Evolutionary conservation across 2,329 filamentous ascomycete species (phyloP).

Genomic region (Xylariaceae sp.): DNA sequence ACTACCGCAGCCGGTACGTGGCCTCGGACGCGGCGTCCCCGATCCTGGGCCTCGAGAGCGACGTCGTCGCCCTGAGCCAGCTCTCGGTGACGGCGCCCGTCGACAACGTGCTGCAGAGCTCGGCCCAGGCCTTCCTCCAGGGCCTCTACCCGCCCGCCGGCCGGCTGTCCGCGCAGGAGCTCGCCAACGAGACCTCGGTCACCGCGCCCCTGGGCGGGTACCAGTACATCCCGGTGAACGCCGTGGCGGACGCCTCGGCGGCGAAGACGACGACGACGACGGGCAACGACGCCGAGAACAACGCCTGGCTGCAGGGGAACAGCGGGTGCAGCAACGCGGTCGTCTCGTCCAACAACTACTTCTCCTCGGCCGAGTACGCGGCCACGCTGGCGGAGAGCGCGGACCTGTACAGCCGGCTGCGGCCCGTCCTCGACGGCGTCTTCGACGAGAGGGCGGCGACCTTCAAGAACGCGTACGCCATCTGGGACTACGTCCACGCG

Average conservation of each 20-base stretch:
- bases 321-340: conserved; percentile 52
- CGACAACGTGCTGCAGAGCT: conserved; percentile 74
- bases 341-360: conserved; percentile 50
- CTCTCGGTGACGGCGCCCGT: conserved; percentile 65
- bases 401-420: conserved; percentile 52
- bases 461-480: conserved; percentile 58
- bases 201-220: conserved; percentile 70
- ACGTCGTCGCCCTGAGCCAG: conserved; percentile 64
- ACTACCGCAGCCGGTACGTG: conserved; percentile 75
- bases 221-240: conserved; percentile 72
- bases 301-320: conserved; percentile 53
- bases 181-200: conserved; percentile 65
- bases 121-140: conserved; percentile 75
- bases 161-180: conserved; percentile 47
- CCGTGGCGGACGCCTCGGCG: not conserved
- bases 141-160: conserved; percentile 78
- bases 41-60: conserved; percentile 61
- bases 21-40: conserved; percentile 49
- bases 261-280: conserved; percentile 51
- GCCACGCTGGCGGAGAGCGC: conserved; percentile 44
- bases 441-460: conserved; percentile 41
- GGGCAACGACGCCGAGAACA: conserved; percentile 49
- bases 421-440: conserved; percentile 49
- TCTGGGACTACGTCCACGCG: conserved; percentile 58
- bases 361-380: conserved; percentile 42